A percentile compares a stretch with the other conserved stretches of the same genome.
phyloP scores from a whole-genome alignment of 257 asterid species.

The Solanum dulcamara region DNA sequence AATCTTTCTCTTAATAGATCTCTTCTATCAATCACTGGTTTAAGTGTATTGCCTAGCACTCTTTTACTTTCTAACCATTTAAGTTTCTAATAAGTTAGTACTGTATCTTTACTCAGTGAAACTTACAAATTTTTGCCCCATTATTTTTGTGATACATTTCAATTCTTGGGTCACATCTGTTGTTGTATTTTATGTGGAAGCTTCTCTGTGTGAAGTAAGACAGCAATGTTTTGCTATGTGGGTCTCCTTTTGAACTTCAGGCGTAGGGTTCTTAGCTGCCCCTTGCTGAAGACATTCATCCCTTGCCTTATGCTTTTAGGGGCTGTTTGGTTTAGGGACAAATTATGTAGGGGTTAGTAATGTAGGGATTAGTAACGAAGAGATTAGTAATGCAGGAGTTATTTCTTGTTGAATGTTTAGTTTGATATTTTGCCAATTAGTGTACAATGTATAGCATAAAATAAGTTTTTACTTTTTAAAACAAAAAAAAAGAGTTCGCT shows the following conservation, averaged over 20 bases:
- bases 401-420: neutral
- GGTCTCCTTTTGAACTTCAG: neutral
- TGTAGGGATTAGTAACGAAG: neutral
- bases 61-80: neutral
- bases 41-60: neutral
- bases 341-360: neutral
- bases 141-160: neutral
- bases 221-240: neutral
- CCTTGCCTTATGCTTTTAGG: neutral
- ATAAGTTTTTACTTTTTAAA: neutral
- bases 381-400: neutral
- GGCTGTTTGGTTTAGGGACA: neutral
- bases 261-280: neutral
- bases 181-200: neutral
- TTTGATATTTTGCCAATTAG: neutral
- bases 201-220: neutral
- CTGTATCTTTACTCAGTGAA: neutral
- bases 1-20: neutral
- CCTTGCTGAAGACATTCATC: neutral
- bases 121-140: neutral
- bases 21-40: neutral
- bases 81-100: neutral
- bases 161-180: neutral
- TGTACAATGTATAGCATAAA: neutral
- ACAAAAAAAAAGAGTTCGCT: neutral